These are phyloP conservation scores for Leptodermis oblonga DNA, from an alignment of 257 asterid genomes.

Conservation along the genomic window DNA sequence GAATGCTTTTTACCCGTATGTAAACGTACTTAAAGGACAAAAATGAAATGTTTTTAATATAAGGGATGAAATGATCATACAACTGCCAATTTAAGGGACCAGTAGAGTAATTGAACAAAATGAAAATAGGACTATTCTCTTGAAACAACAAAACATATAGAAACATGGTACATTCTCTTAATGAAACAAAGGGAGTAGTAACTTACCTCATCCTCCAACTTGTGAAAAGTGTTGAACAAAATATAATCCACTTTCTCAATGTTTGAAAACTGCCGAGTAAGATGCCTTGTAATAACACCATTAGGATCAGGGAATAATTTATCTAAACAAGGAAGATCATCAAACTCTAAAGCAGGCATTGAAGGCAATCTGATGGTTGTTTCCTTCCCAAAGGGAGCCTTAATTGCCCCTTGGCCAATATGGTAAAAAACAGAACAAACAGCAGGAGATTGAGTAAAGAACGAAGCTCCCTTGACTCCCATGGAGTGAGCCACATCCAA, in stretches of 20 bases:
- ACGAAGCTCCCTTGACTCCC: constrained; percentile 28
- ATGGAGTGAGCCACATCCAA: constrained; percentile 20
- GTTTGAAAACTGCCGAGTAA: constrained; percentile 17
- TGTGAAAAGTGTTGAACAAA: constrained; percentile 48
- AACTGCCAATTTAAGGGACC: no score
- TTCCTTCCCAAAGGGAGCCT: constrained; percentile 7
- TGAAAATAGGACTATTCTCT: no score
- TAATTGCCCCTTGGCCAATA: constrained; percentile 17
- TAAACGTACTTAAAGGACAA: no score
- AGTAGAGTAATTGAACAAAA: no score
- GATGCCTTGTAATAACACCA: no score
- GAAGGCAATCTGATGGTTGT: neutral
- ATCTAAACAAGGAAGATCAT: constrained; percentile 21
- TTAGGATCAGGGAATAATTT: neutral
- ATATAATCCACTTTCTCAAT: constrained; percentile 41
- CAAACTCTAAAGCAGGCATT: constrained; percentile 27
- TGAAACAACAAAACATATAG: no score
- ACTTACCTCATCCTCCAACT: constrained; percentile 48
- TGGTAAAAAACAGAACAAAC: constrained; percentile 34
- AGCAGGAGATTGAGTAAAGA: constrained; percentile 36
- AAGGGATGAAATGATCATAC: no score
- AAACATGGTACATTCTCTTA: no score
- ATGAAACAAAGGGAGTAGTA: no score
- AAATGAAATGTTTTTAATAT: no score
- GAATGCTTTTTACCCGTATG: no score